A percentile compares a stretch with the other conserved stretches of the same genome.
Conservation (phyloP, 208 protist species). For the Herpetomonas muscarum region DNA sequence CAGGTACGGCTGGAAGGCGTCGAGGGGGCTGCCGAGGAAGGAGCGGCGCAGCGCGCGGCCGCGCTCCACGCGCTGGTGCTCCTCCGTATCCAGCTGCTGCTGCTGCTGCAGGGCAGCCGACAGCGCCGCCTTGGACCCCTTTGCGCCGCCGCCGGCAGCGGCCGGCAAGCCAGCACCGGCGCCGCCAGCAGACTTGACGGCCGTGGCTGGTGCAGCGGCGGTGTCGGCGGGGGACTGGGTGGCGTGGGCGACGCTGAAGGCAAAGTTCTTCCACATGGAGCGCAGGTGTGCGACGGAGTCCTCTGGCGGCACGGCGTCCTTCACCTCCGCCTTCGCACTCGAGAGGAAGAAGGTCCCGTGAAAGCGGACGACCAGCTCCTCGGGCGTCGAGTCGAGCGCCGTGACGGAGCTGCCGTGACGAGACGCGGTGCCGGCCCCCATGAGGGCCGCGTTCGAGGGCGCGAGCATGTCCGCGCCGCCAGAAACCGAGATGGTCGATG, state of each 20-base stretch:
- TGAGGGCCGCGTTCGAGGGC: too few species aligned
- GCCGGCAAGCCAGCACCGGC: not conserved
- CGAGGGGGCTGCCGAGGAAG: not conserved
- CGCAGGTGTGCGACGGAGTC: constrained; percentile 33
- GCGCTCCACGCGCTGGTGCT: constrained; percentile 7
- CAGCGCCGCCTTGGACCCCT: not conserved
- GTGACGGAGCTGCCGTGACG: not conserved
- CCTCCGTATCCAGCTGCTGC: constrained; percentile 3
- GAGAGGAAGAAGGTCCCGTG: constrained; percentile 47
- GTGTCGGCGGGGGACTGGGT: constrained; percentile 9
- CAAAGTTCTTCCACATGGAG: constrained; percentile 15
- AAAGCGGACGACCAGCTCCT: constrained; percentile 28
- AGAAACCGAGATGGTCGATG: constrained; percentile 1
- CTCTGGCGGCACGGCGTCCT: constrained; percentile 18
- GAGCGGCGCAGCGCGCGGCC: not conserved
- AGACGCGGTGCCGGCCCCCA: not conserved
- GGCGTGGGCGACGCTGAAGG: not conserved
- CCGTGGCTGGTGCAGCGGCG: constrained; percentile 10
- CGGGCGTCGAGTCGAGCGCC: not conserved
- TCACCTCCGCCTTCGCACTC: constrained; percentile 39
- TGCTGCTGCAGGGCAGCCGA: not conserved
- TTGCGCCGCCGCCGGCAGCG: not conserved
- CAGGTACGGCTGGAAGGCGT: not conserved
- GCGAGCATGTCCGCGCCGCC: constrained; percentile 2
- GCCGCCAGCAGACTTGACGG: too few species aligned